phyloP scores from a whole-genome alignment of 176 grass and related monocot species.

The Alloteropsis semialata region DNA sequence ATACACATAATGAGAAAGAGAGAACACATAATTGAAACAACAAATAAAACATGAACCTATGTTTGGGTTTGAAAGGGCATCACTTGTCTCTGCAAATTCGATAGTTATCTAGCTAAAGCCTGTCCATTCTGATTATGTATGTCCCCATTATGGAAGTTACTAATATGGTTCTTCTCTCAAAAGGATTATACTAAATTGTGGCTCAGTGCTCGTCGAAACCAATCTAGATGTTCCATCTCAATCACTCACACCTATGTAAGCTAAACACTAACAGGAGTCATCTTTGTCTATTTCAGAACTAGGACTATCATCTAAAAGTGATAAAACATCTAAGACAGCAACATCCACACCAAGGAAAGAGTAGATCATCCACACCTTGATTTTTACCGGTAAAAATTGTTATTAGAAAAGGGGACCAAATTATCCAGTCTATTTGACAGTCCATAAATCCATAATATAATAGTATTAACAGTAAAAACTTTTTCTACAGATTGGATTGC shows the following conservation, averaged over 20 bases:
- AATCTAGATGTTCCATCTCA: background rate
- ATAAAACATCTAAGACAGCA: no score
- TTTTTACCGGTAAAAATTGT: background rate
- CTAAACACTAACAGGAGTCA: no score
- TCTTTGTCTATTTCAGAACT: no score
- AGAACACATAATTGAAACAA: background rate
- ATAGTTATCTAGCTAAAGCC: background rate
- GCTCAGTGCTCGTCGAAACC: background rate
- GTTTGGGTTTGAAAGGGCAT: background rate
- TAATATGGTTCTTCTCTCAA: no score
- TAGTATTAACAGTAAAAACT: background rate
- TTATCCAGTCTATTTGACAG: background rate
- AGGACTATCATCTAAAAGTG: no score
- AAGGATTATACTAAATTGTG: background rate
- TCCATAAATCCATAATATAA: background rate
- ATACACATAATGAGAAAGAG: background rate
- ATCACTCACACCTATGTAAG: no score
- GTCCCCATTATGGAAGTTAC: background rate
- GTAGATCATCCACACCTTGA: background rate
- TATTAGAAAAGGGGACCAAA: background rate
- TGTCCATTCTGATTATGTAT: background rate
- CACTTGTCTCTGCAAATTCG: background rate
- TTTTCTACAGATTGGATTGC: background rate
- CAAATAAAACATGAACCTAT: background rate
- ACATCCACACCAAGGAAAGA: no score